phyloP scores from a whole-genome alignment of 2,329 filamentous ascomycete genomes.

The Leptographium lundbergii region DNA sequence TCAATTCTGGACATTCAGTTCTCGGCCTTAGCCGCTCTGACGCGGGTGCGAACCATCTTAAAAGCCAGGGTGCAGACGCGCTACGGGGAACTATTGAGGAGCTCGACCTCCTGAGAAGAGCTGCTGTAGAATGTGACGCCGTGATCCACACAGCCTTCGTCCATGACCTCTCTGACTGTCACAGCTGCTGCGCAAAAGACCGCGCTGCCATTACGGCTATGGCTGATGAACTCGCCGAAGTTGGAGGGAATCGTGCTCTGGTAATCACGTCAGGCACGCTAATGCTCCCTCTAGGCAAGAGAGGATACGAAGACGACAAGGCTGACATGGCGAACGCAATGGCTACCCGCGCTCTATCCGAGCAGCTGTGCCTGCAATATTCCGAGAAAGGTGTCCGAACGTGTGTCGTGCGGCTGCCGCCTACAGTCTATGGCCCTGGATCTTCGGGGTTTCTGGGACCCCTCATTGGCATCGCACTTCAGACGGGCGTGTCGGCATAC shows the following conservation, averaged over 20 bases:
- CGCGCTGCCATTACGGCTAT: not conserved
- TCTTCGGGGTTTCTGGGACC: not conserved
- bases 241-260: not conserved
- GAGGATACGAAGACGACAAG: not conserved
- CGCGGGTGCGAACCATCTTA: not conserved
- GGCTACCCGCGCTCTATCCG: not conserved
- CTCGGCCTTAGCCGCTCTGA: not conserved
- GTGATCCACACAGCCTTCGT: no score
- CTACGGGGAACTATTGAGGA: not conserved
- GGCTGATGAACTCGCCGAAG: not conserved
- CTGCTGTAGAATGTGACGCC: no score
- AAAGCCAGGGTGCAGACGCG: not conserved
- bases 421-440: not conserved
- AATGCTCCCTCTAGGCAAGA: not conserved
- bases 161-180: not conserved
- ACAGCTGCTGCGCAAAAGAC: not conserved
- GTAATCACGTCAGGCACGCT: not conserved
- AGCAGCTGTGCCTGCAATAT: not conserved
- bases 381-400: not conserved
- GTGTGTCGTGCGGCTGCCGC: not conserved
- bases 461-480: not conserved
- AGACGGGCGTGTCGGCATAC: not conserved
- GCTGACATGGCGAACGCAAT: not conserved
- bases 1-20: not conserved
- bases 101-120: no score